Evolutionary conservation across 169 alveolate genomes (phyloP).

Genomic region (Theileria sp.): DNA sequence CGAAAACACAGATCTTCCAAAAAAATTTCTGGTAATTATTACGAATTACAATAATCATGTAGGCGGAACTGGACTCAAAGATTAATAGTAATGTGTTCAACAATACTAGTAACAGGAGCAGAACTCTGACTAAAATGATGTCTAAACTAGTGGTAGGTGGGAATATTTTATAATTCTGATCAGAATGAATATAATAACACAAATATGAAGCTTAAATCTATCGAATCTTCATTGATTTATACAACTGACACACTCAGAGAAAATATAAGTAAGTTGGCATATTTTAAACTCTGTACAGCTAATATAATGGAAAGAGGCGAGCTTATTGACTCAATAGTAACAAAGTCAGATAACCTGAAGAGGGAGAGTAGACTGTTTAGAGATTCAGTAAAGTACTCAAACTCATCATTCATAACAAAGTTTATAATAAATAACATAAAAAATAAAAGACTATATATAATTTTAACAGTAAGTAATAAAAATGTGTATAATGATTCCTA

Average conservation of each 20-base stretch:
- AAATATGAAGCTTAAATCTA: conserved; percentile 44
- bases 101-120: conserved; percentile 38
- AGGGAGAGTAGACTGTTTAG: conserved; percentile 37
- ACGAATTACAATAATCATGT: too few relatives aligned
- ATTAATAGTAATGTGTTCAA: conserved; percentile 31
- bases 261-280: conserved; percentile 40
- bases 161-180: too few relatives aligned
- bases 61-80: conserved; percentile 45
- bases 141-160: conserved; percentile 51
- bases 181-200: conserved; percentile 62
- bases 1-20: conserved; percentile 36
- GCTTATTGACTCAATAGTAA: conserved; percentile 49
- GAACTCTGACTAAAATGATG: conserved; percentile 35
- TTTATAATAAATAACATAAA: conserved; percentile 15
- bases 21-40: conserved; percentile 39
- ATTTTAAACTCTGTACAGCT: conserved; percentile 1
- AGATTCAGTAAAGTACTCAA: conserved; percentile 34
- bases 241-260: conserved; percentile 51
- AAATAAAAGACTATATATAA: not conserved
- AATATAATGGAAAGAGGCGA: conserved; percentile 66
- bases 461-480: conserved; percentile 16
- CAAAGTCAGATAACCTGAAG: conserved; percentile 38
- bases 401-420: conserved; percentile 13
- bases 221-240: conserved; percentile 35
- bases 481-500: not conserved